Evolutionary conservation across 139 green algal genomes (phyloP), one percentile per base, ranked within the genome.

Genomic region (Monoraphidium neglectum): DNA sequence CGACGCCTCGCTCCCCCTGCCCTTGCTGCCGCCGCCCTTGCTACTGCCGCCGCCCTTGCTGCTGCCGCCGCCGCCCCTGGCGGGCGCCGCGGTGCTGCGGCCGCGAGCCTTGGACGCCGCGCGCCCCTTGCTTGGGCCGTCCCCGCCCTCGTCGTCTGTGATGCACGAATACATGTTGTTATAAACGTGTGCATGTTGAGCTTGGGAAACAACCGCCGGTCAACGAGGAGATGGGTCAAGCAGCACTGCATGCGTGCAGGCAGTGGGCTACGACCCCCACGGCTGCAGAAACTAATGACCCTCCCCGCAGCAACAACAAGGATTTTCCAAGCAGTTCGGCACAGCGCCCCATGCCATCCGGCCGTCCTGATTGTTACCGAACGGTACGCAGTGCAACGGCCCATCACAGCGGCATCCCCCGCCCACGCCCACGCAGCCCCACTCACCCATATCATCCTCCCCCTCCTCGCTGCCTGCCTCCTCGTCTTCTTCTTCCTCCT

Each of bases 401-500:
- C n/a, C n/a, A n/a, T n/a, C n/a, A n/a, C n/a, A 21, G 43, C 43
- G 8, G 43, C 43, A 12, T 8, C 43, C 43, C 43, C 12, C 12
- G 43, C 43, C 12, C 43, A 8, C 43, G 43, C 53, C 54, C 47
- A 32, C 49, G 35, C 56, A 57, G 54, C 54, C 70, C 53, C 59
- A 35, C 37, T 59, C 49, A 59, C 63, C 76, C 36, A 75, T 51
- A 30, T 82, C 33, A 53, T 76, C 71, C 13, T 88, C 81, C 4
- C 81, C 77, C 32, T 76, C 76, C 15, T 85, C 75, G 16, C 68
- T 63, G 40, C 74, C 73, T 8, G 64, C 67, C 32, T 70, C 79
- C 0, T 54, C 59, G n/a, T 76, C 70, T 6, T 79, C 75, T 33
- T 87, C 79, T 23, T 82, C 79, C 15, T 84, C 76, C 33, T 71